Percentiles rank a stretch among this genome's conserved stretches.
phyloP scores from a whole-genome alignment of 805 yeast genomes.

The Ogataea saltuana region DNA sequence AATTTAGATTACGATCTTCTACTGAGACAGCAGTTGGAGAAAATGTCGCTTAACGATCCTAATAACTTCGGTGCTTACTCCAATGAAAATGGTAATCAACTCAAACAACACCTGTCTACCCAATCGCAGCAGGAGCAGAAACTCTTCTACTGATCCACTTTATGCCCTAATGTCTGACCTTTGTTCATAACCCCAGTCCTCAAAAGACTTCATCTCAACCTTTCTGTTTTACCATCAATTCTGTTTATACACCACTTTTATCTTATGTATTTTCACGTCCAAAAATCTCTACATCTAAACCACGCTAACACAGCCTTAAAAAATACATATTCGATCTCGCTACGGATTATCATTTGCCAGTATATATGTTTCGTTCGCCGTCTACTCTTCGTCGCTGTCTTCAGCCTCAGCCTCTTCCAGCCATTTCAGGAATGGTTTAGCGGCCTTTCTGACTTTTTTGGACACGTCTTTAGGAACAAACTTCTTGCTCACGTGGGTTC shows the following conservation, averaged over 20 bases:
- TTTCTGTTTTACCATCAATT: too few relatives aligned
- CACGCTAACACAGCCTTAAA: too few relatives aligned
- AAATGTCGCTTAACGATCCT: conserved; percentile 25
- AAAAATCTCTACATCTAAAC: too few relatives aligned
- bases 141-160: conserved; percentile 15
- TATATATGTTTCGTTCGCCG: neutral
- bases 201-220: too few relatives aligned
- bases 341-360: too few relatives aligned
- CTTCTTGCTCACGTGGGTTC: conserved; percentile 87
- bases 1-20: conserved; percentile 30
- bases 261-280: conserved; percentile 2
- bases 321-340: too few relatives aligned
- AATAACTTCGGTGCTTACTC: conserved; percentile 6
- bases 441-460: conserved; percentile 93
- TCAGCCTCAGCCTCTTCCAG: conserved; percentile 90
- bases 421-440: conserved; percentile 95
- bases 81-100: conserved; percentile 10
- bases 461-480: conserved; percentile 89
- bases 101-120: conserved; percentile 6
- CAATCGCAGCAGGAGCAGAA: conserved; percentile 17
- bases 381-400: conserved; percentile 40
- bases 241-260: too few relatives aligned
- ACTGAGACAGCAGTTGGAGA: conserved; percentile 33
- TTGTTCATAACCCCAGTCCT: too few relatives aligned
- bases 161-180: conserved; percentile 6